These are phyloP conservation scores for Psilocybe azurescens DNA, from an alignment of 768 basidiomycete genomes.

Conservation along the genomic window DNA sequence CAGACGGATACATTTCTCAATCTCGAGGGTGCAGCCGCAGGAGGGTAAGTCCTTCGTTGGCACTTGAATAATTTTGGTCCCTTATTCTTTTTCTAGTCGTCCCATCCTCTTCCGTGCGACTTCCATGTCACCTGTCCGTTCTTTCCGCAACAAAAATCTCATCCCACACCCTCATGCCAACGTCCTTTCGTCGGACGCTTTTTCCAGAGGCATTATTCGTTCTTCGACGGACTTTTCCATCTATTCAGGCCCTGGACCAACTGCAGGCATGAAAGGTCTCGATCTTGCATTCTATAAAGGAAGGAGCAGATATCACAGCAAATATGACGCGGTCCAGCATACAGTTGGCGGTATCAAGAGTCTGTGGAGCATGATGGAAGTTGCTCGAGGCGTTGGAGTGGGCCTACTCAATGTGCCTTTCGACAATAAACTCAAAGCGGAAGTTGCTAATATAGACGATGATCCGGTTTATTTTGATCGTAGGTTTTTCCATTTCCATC, in stretches of 20 bases:
- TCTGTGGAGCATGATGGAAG: slow-evolving; percentile 84
- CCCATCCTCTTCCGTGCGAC: slow-evolving; percentile 80
- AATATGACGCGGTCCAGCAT: slow-evolving; percentile 68
- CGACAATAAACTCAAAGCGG: slow-evolving; percentile 3
- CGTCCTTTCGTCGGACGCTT: slow-evolving; percentile 71
- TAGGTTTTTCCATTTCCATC: slow-evolving; percentile 37
- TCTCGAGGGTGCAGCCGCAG: slow-evolving; percentile 80
- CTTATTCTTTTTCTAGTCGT: slow-evolving; percentile 49
- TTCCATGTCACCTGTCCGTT: slow-evolving; percentile 56
- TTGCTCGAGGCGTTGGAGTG: slow-evolving; percentile 56
- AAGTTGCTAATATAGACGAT: slow-evolving; percentile 26
- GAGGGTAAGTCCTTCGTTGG: slow-evolving; percentile 55
- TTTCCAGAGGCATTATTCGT: slow-evolving; percentile 65
- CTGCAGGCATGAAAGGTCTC: slow-evolving; percentile 63
- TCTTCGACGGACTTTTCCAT: slow-evolving; percentile 79
- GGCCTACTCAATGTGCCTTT: slow-evolving; percentile 51
- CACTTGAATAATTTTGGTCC: not conserved
- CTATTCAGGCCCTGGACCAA: slow-evolving; percentile 46
- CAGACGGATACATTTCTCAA: slow-evolving; percentile 75
- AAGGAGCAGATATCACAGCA: slow-evolving; percentile 79
- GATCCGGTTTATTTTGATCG: slow-evolving; percentile 75
- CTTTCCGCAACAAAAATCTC: slow-evolving; percentile 47
- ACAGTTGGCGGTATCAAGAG: slow-evolving; percentile 54
- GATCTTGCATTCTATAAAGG: slow-evolving; percentile 83
- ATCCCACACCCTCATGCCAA: slow-evolving; percentile 77